phyloP scores from a whole-genome alignment of 208 protist genomes.

The Leishmania tarentolae region DNA sequence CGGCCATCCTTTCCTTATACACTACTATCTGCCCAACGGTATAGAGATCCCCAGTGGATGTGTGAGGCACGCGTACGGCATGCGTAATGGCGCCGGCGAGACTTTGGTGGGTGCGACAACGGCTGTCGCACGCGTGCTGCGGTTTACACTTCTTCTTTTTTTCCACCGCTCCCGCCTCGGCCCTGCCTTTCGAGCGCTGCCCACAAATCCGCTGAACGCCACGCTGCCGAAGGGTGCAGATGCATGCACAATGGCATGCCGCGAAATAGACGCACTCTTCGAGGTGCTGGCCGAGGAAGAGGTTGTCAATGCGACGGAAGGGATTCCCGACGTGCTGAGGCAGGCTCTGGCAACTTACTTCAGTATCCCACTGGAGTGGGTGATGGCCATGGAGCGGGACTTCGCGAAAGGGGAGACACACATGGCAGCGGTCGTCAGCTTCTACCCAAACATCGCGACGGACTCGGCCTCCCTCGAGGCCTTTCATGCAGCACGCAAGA shows the following conservation, averaged over 20 bases:
- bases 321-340: constrained; percentile 28
- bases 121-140: constrained; percentile 55
- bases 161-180: constrained; percentile 50
- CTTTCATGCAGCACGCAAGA: constrained; percentile 12
- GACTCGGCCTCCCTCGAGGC: constrained; percentile 13
- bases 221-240: constrained; percentile 20
- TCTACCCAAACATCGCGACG: constrained; percentile 31
- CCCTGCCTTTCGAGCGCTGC: constrained; percentile 42
- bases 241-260: constrained; percentile 17
- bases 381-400: constrained; percentile 64
- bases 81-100: constrained; percentile 43
- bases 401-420: constrained; percentile 44
- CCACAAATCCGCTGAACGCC: constrained; percentile 60
- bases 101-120: constrained; percentile 47
- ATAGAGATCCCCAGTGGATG: constrained; percentile 36
- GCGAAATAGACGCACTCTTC: constrained; percentile 42
- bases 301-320: constrained; percentile 14
- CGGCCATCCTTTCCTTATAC: constrained; percentile 48
- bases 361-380: constrained; percentile 36
- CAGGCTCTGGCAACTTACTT: constrained; percentile 58
- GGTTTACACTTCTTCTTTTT: constrained; percentile 58
- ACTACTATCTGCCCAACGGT: constrained; percentile 35
- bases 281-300: constrained; percentile 23
- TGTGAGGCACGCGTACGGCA: constrained; percentile 33
- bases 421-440: constrained; percentile 39